These are phyloP conservation scores for Houttuynia cordata DNA, from an alignment of 164 flowering plant species.

Conservation along the genomic window DNA sequence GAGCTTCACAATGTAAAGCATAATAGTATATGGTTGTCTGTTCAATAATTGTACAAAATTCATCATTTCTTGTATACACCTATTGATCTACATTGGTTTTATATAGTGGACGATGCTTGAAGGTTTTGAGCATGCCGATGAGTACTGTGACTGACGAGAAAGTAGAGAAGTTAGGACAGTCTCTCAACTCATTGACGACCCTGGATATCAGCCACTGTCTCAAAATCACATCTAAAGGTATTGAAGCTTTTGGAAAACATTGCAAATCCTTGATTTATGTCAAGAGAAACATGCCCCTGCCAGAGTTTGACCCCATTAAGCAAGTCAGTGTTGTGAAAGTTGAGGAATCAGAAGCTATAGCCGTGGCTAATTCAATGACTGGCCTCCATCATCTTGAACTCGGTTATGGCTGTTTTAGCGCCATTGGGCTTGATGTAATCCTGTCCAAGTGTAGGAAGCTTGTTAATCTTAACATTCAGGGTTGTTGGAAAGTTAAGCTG, in stretches of 20 bases:
- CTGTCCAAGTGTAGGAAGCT: conserved; percentile 25
- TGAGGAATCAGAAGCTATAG: conserved; percentile 55
- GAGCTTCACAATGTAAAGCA: too few species aligned
- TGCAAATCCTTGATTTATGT: conserved; percentile 38
- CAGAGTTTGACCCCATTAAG: conserved; percentile 11
- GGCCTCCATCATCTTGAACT: conserved; percentile 53
- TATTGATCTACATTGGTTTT: neutral
- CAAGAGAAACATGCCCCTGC: conserved; percentile 52
- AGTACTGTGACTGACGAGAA: conserved; percentile 40
- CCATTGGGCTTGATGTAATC: conserved; percentile 19
- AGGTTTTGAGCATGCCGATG: conserved; percentile 35
- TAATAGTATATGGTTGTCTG: too few species aligned
- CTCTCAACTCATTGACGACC: conserved; percentile 27
- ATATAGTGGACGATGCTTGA: conserved; percentile 49
- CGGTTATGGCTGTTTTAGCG: conserved; percentile 34
- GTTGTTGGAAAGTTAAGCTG: conserved; percentile 49
- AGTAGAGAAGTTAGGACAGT: conserved; percentile 36
- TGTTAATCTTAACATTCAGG: conserved; percentile 43
- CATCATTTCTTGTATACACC: neutral
- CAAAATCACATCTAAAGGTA: conserved; percentile 29
- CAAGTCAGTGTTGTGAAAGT: conserved; percentile 1
- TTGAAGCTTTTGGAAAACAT: conserved; percentile 45
- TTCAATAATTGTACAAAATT: too few species aligned
- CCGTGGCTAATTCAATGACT: conserved; percentile 67
- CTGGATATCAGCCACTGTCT: conserved; percentile 53